These are phyloP conservation scores for Lactarius evosmus DNA, from an alignment of 768 basidiomycete genomes.

Conservation along the genomic window DNA sequence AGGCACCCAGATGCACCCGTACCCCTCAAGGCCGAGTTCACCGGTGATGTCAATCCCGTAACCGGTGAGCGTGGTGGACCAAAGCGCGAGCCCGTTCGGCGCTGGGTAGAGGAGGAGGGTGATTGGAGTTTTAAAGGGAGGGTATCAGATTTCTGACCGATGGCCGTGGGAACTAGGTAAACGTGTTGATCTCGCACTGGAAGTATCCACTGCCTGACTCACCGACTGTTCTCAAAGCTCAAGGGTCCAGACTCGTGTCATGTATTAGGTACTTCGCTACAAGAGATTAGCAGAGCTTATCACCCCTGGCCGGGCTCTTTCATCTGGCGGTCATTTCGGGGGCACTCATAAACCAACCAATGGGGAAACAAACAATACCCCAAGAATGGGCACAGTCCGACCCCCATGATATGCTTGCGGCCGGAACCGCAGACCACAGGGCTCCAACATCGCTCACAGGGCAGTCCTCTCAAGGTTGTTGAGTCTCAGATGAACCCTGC, in stretches of 20 bases:
- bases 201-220: not conserved
- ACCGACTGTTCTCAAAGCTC: not conserved
- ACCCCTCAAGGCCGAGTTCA: conserved; percentile 63
- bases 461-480: too few species aligned
- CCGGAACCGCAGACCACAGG: not conserved
- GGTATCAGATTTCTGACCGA: conserved; percentile 73
- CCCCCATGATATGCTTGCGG: not conserved
- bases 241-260: not conserved
- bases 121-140: conserved; percentile 93
- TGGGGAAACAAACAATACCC: not conserved
- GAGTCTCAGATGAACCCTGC: not conserved
- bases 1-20: conserved; percentile 68
- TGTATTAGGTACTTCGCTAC: not conserved
- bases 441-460: not conserved
- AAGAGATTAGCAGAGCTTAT: not conserved
- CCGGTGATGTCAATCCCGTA: conserved; percentile 73
- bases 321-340: not conserved
- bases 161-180: too few species aligned
- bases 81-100: conserved; percentile 75
- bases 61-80: conserved; percentile 89
- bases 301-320: not conserved
- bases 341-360: not conserved
- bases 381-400: not conserved
- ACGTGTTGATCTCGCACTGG: not conserved
- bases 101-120: conserved; percentile 53